These are phyloP conservation scores for Colletotrichum liaoningense DNA, from an alignment of 2,329 filamentous ascomycete genomes.

Conservation along the genomic window DNA sequence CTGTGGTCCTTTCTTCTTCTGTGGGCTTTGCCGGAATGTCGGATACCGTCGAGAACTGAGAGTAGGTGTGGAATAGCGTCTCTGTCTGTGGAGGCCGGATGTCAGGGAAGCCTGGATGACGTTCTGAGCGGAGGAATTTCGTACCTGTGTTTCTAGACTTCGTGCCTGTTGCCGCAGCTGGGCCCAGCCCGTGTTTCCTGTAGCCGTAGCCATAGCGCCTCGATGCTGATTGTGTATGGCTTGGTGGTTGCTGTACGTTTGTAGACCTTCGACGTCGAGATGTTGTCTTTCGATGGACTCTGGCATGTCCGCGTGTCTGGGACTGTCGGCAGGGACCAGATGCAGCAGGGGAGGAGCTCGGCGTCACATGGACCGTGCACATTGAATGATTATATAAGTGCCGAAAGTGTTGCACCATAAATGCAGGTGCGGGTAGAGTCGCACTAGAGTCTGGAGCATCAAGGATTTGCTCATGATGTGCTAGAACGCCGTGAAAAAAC, in stretches of 20 bases:
- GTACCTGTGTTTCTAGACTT: constrained; percentile 88
- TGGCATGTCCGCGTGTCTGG: constrained; percentile 29
- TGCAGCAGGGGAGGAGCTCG: constrained; percentile 30
- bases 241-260: constrained; percentile 11
- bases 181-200: constrained; percentile 81
- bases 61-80: constrained; percentile 84
- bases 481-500: background rate
- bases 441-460: background rate
- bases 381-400: constrained; percentile 32
- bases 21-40: constrained; percentile 86
- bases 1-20: constrained; percentile 84
- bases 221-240: constrained; percentile 9
- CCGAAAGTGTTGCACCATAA: background rate
- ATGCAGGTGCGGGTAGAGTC: background rate
- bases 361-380: constrained; percentile 35
- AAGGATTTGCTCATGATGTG: background rate
- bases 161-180: constrained; percentile 94
- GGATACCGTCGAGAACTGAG: constrained; percentile 85
- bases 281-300: constrained; percentile 25
- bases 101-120: constrained; percentile 25
- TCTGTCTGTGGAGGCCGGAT: constrained; percentile 74
- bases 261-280: constrained; percentile 6
- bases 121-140: constrained; percentile 28
- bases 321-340: constrained; percentile 28
- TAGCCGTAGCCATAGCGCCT: constrained; percentile 61